These are phyloP conservation scores for Asterella californica DNA, from an alignment of 225 moss, liverwort and hornwort species.

Conservation along the genomic window DNA sequence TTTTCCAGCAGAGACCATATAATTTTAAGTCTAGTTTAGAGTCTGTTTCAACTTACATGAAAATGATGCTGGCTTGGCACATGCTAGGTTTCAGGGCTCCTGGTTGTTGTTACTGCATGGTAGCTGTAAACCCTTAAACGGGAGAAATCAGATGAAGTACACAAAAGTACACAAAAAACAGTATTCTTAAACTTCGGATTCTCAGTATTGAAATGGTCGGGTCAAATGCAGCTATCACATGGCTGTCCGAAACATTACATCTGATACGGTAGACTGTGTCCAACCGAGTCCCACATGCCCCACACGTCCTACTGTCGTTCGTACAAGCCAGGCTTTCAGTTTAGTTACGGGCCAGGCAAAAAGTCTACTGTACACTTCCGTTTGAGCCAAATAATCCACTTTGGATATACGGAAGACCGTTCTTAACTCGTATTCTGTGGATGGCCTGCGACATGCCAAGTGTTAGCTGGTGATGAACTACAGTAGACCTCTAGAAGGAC, in stretches of 20 bases:
- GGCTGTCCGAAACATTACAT: not conserved
- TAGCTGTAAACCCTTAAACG: not conserved
- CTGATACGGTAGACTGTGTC: not conserved
- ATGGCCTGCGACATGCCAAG: not conserved
- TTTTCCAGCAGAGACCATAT: not conserved
- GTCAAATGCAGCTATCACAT: not conserved
- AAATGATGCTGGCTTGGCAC: not conserved
- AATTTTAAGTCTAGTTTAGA: not conserved
- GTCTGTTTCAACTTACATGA: not conserved
- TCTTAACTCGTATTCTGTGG: not conserved
- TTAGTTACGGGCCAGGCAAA: not conserved
- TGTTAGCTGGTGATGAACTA: not conserved
- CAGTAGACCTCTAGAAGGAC: not conserved
- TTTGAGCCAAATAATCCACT: not conserved
- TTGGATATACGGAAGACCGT: not conserved
- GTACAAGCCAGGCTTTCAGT: not conserved
- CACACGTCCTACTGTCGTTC: not conserved
- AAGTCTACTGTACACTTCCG: not conserved
- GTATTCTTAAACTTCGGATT: not conserved
- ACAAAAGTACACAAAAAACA: not conserved
- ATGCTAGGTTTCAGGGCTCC: not conserved
- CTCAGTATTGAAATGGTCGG: not conserved
- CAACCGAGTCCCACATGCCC: not conserved
- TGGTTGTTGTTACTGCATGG: not conserved
- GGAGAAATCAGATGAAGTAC: not conserved